A percentile compares a stretch with the other conserved stretches of the same genome.
Conservation (phyloP, 345 rosid genomes). For the Kandelia obovata region DNA sequence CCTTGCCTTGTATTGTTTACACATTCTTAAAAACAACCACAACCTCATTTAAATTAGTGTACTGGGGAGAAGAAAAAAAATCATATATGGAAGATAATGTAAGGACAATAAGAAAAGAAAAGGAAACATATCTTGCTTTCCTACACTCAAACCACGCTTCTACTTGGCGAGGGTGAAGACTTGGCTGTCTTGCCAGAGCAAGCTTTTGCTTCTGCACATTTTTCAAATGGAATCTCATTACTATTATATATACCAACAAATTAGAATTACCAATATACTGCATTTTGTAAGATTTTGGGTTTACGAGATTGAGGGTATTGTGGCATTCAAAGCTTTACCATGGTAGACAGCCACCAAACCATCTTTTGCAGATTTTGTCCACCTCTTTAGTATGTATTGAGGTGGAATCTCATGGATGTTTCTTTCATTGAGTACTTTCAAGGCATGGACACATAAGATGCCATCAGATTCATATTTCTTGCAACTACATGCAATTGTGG, state of each 20-base stretch:
- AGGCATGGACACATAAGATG: slow-evolving; percentile 19
- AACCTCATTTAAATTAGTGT: no score
- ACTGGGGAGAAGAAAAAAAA: no score
- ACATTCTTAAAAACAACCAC: no score
- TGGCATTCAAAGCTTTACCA: slow-evolving; percentile 71
- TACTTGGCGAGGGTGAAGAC: slow-evolving; percentile 89
- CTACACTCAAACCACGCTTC: slow-evolving; percentile 98
- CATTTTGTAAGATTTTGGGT: slow-evolving; percentile 7
- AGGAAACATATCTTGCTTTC: slow-evolving; percentile 65
- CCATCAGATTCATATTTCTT: slow-evolving; percentile 25
- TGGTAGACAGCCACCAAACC: neutral
- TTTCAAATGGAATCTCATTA: neutral
- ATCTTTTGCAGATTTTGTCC: slow-evolving; percentile 24
- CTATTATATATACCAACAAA: neutral
- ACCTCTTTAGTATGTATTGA: slow-evolving; percentile 23
- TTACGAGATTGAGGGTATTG: slow-evolving; percentile 76
- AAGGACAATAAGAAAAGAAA: neutral
- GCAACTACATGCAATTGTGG: slow-evolving; percentile 18
- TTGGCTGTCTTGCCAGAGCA: slow-evolving; percentile 72
- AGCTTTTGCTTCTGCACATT: slow-evolving; percentile 66
- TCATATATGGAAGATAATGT: no score
- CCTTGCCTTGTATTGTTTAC: no score
- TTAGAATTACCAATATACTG: neutral
- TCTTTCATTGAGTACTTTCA: slow-evolving; percentile 17
- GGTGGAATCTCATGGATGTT: slow-evolving; percentile 17